phyloP scores from a whole-genome alignment of 75 land plant genomes.

The Selaginella moellendorffii region DNA sequence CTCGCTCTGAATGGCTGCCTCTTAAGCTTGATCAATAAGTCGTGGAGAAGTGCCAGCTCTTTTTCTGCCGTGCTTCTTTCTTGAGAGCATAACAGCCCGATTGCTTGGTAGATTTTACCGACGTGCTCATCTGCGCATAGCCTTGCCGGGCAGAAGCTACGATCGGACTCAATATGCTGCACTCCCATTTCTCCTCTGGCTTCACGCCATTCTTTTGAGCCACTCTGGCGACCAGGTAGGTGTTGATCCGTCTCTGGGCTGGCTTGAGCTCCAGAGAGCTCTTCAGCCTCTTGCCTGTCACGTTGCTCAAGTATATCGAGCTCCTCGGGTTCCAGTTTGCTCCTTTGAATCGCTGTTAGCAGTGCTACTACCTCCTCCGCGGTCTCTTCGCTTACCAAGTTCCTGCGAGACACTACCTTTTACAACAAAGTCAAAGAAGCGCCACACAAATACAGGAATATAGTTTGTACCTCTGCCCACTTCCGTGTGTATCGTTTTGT shows the following conservation, averaged over 20 bases:
- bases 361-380: constrained; percentile 28
- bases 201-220: constrained; percentile 67
- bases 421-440: background rate
- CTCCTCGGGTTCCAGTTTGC: constrained; percentile 19
- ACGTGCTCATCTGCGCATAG: constrained; percentile 70
- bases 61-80: constrained; percentile 1
- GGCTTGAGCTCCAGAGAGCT: constrained; percentile 11
- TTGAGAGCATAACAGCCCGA: no score
- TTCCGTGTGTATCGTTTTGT: constrained; percentile 86
- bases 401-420: constrained; percentile 56
- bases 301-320: constrained; percentile 28
- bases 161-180: background rate
- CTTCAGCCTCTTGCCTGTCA: constrained; percentile 46
- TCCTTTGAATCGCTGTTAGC: constrained; percentile 43
- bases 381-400: constrained; percentile 34
- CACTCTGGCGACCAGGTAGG: constrained; percentile 79
- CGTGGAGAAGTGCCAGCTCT: constrained; percentile 14
- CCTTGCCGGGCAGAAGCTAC: constrained; percentile 34
- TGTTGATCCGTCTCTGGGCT: background rate
- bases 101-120: constrained; percentile 30
- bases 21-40: constrained; percentile 30
- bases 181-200: constrained; percentile 57
- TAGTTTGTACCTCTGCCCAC: constrained; percentile 55
- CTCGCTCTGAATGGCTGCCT: constrained; percentile 37
- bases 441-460: background rate